Percentiles rank a stretch among this genome's conserved stretches.
Conservation (phyloP, 179 eudicot genomes). For the Carnegiea gigantea region DNA sequence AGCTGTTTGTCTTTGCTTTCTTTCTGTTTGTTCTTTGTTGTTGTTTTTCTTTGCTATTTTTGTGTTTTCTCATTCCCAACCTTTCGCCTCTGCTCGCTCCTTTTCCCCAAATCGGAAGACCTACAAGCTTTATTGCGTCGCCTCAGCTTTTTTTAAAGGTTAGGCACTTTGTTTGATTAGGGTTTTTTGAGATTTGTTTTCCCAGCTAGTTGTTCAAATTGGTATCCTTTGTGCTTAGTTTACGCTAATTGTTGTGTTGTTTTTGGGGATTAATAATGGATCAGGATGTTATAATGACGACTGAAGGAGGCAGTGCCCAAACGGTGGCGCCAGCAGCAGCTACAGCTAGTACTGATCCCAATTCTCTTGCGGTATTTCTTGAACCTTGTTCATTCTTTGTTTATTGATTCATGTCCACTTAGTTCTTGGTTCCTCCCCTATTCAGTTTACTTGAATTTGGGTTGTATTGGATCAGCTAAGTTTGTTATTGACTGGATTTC, state of each 20-base stretch:
- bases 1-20: not conserved
- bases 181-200: slow-evolving; percentile 16
- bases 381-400: not conserved
- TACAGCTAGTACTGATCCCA: slow-evolving; percentile 39
- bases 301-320: slow-evolving; percentile 51
- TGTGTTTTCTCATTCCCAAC: not conserved
- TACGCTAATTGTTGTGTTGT: not conserved
- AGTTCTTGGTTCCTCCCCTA: not conserved
- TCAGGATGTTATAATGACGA: slow-evolving; percentile 42
- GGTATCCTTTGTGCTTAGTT: not conserved
- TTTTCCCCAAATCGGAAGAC: not conserved
- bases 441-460: not conserved
- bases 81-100: not conserved
- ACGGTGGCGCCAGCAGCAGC: slow-evolving; percentile 23
- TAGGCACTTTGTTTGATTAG: slow-evolving; percentile 23
- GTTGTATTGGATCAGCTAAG: not conserved
- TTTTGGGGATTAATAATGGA: slow-evolving; percentile 7
- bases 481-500: not conserved
- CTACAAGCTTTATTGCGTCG: not conserved
- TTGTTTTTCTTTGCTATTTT: not conserved
- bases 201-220: not conserved
- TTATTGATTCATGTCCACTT: not conserved
- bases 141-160: slow-evolving; percentile 18
- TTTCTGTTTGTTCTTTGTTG: not conserved
- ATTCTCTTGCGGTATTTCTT: slow-evolving; percentile 43